Evolutionary conservation across 164 flowering plant species (phyloP).

Genomic region (Saururus chinensis): DNA sequence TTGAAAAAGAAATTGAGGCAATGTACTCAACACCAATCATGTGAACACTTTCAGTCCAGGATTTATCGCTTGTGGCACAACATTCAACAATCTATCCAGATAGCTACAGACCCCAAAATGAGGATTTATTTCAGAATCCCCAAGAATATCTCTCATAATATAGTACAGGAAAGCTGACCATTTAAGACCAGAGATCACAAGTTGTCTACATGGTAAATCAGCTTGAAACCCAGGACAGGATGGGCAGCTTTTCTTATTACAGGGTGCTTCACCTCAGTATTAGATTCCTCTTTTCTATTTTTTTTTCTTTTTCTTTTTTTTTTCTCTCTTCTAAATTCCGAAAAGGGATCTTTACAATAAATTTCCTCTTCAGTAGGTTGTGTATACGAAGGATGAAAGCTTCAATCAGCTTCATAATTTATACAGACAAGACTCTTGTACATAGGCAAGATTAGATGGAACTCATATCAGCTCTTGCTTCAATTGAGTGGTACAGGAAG

Average conservation of each 20-base stretch:
- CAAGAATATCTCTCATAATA: constrained; percentile 11
- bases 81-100: background rate
- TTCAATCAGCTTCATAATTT: constrained; percentile 20
- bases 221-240: constrained; percentile 8
- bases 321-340: constrained; percentile 15
- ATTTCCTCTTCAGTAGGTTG: constrained; percentile 13
- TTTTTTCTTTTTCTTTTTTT: constrained; percentile 3
- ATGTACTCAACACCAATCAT: too few species aligned
- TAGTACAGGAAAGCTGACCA: constrained; percentile 9
- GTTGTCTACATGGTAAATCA: constrained; percentile 6
- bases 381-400: constrained; percentile 17
- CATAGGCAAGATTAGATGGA: constrained; percentile 18
- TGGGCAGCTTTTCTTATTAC: constrained; percentile 12
- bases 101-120: constrained; percentile 9
- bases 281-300: constrained; percentile 8
- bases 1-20: background rate
- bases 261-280: constrained; percentile 15
- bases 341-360: constrained; percentile 29
- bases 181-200: constrained; percentile 7
- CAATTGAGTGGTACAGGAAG: constrained; percentile 21
- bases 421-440: constrained; percentile 28
- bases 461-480: constrained; percentile 62
- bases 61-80: background rate
- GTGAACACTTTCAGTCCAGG: background rate
- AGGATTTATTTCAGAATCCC: constrained; percentile 9